Evolutionary conservation across 2,329 filamentous ascomycete species (phyloP).

Genomic region (Fusarium metavorans): DNA sequence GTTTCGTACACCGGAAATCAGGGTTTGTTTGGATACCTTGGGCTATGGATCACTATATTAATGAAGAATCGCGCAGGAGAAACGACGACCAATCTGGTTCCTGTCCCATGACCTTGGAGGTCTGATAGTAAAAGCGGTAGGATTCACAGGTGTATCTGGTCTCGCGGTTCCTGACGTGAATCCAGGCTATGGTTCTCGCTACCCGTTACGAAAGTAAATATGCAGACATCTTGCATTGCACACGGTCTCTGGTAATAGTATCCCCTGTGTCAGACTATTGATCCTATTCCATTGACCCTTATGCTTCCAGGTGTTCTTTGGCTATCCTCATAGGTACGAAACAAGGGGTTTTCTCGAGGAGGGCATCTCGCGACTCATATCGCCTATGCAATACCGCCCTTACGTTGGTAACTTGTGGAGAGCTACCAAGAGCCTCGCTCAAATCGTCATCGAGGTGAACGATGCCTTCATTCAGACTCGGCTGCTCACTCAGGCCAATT

Average conservation of each 20-base stretch:
- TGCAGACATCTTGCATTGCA: neutral
- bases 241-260: neutral
- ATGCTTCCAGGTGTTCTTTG: neutral
- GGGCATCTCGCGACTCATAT: neutral
- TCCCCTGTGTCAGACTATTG: neutral
- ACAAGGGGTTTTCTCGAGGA: neutral
- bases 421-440: neutral
- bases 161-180: neutral
- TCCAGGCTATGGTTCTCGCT: neutral
- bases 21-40: neutral
- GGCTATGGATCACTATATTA: neutral
- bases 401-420: neutral
- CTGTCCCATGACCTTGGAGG: slow-evolving; percentile 22
- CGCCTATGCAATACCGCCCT: neutral
- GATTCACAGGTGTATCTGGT: neutral
- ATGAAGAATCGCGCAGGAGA: neutral
- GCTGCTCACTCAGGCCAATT: slow-evolving; percentile 10
- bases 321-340: neutral
- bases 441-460: neutral
- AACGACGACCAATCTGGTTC: slow-evolving; percentile 7
- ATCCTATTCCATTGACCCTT: neutral
- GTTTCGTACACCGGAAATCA: neutral
- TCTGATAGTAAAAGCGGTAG: slow-evolving; percentile 15
- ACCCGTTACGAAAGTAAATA: neutral
- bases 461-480: slow-evolving; percentile 16